phyloP scores from a whole-genome alignment of 305 asterid genomes.

The Fraxinus angustifolia region DNA sequence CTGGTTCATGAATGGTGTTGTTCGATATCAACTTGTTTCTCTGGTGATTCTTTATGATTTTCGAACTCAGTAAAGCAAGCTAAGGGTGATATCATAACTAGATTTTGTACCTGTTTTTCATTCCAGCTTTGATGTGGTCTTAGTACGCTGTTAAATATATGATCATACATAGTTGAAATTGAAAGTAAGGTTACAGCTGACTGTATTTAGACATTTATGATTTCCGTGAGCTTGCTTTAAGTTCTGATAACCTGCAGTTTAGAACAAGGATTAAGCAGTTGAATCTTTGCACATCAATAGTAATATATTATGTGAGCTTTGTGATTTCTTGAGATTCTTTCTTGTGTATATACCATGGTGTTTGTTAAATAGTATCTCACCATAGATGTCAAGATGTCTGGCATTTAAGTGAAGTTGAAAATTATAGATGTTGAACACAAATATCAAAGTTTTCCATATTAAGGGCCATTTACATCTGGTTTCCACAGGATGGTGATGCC shows the following conservation, averaged over 20 bases:
- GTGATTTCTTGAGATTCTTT: neutral
- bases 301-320: neutral
- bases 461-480: neutral
- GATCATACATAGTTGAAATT: neutral
- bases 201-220: neutral
- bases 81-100: neutral
- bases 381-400: neutral
- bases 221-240: neutral
- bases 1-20: neutral
- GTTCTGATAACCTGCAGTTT: neutral
- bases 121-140: neutral
- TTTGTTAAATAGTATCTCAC: neutral
- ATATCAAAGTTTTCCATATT: neutral
- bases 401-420: neutral
- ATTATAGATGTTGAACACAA: neutral
- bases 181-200: neutral
- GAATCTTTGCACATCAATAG: neutral
- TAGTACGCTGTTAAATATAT: neutral
- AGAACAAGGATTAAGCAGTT: slow-evolving; percentile 2
- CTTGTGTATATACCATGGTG: neutral
- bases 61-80: neutral
- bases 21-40: neutral
- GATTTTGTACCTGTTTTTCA: neutral
- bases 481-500: neutral
- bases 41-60: neutral